Conservation (phyloP, 331 rosid species). For the Ulmus americana region DNA sequence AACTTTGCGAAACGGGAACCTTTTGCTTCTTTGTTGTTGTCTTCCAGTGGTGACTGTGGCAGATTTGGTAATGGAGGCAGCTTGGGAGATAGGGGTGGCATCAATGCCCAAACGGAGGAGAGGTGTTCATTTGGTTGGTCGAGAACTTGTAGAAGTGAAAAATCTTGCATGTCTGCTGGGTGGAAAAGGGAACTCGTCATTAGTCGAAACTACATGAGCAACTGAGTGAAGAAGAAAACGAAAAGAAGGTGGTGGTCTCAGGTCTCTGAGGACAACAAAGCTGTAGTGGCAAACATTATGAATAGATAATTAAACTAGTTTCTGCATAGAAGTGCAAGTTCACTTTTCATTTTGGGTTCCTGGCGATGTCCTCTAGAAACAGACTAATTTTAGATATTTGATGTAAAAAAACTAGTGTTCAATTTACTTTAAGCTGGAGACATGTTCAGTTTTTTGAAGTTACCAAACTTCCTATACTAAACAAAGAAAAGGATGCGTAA, state of each 20-base stretch:
- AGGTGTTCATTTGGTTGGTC: conserved; percentile 60
- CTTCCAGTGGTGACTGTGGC: conserved; percentile 33
- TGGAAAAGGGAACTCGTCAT: conserved; percentile 19
- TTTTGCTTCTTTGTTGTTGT: conserved; percentile 41
- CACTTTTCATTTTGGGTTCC: no score
- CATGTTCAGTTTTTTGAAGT: no score
- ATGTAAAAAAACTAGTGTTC: no score
- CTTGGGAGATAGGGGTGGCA: conserved; percentile 60
- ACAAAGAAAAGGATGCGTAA: no score
- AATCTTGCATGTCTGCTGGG: conserved; percentile 52
- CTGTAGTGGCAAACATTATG: no score
- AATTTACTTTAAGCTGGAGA: no score
- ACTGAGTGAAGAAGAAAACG: not conserved
- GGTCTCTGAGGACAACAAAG: no score
- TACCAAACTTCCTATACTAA: no score
- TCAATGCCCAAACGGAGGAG: conserved; percentile 83
- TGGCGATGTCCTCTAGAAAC: no score
- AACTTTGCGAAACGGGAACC: conserved; percentile 80
- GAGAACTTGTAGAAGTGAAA: conserved; percentile 50
- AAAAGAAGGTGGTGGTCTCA: not conserved
- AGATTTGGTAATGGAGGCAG: conserved; percentile 36
- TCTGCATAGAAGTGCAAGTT: no score
- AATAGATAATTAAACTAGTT: no score
- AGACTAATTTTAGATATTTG: no score
- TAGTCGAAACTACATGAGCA: not conserved